Conservation (phyloP, 108 stramenopile species). For the Pseudonitzschia pungens region DNA sequence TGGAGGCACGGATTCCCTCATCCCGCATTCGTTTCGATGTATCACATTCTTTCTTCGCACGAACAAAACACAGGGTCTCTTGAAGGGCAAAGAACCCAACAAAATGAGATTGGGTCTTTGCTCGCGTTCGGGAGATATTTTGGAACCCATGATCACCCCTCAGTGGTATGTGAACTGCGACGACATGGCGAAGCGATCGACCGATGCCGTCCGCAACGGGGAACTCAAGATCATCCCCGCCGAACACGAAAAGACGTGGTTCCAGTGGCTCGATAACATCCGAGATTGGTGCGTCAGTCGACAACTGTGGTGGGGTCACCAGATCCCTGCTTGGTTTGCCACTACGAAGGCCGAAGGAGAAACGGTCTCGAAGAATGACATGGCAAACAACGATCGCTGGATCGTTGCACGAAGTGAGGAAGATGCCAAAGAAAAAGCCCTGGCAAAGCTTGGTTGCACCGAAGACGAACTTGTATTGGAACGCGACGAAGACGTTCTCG, state of each 20-base stretch:
- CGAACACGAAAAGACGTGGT: conserved; percentile 96
- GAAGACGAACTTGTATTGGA: conserved; percentile 80
- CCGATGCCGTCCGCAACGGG: conserved; percentile 93
- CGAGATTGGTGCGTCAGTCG: conserved; percentile 98
- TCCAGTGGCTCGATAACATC: conserved; percentile 97
- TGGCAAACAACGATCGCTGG: conserved; percentile 92
- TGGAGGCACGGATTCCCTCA: background rate
- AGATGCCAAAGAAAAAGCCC: conserved; percentile 86
- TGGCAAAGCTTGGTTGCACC: conserved; percentile 72
- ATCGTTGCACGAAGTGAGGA: conserved; percentile 92
- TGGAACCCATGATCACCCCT: conserved; percentile 99
- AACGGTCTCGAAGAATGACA: conserved; percentile 69
- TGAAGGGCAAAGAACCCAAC: conserved; percentile 93
- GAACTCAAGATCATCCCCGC: conserved; percentile 92
- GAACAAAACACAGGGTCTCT: conserved; percentile 63
- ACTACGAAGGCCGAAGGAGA: conserved; percentile 58
- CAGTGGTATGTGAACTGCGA: conserved; percentile 99
- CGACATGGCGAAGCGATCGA: conserved; percentile 91
- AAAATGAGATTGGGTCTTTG: conserved; percentile 97
- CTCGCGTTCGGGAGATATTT: conserved; percentile 96
- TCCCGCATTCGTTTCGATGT: background rate
- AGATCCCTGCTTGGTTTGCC: conserved; percentile 99
- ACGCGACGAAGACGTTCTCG: conserved; percentile 98
- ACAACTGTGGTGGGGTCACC: conserved; percentile 99
- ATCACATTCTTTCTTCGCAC: background rate